A percentile compares a stretch with the other conserved stretches of the same genome.
Conservation (phyloP, 208 protist genomes). For the Naegleria lovaniensis region DNA sequence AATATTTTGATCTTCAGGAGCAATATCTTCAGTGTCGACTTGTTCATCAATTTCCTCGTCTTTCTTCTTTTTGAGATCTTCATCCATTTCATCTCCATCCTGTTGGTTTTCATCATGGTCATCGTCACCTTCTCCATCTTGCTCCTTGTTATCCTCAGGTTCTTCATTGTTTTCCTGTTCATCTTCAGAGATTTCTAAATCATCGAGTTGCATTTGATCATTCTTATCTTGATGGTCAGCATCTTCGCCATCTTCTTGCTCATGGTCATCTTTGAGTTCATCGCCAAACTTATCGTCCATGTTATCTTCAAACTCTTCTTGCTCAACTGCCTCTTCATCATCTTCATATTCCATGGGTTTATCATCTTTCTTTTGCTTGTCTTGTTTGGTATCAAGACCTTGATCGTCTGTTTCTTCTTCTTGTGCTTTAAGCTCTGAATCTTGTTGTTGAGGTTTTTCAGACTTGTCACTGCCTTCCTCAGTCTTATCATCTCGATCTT, state of each 20-base stretch:
- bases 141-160: constrained; percentile 51
- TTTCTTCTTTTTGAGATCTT: constrained; percentile 34
- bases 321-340: constrained; percentile 32
- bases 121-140: constrained; percentile 34
- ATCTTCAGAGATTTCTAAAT: constrained; percentile 46
- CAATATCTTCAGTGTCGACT: constrained; percentile 49
- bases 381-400: neutral
- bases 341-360: constrained; percentile 38
- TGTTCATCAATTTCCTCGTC: constrained; percentile 42
- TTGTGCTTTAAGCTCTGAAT: constrained; percentile 17
- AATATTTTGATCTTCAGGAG: constrained; percentile 57
- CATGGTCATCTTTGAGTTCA: constrained; percentile 44
- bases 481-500: constrained; percentile 33
- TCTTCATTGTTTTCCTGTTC: constrained; percentile 42
- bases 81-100: constrained; percentile 21
- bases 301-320: constrained; percentile 49
- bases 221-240: constrained; percentile 29
- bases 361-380: constrained; percentile 38
- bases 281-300: constrained; percentile 54
- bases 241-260: constrained; percentile 38
- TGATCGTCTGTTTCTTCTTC: constrained; percentile 14
- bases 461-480: neutral
- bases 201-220: constrained; percentile 64
- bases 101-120: constrained; percentile 37
- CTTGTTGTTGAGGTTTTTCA: constrained; percentile 19